Conservation (phyloP, 352 stramenopile genomes). For the Pilasporangium apinafurcum region DNA sequence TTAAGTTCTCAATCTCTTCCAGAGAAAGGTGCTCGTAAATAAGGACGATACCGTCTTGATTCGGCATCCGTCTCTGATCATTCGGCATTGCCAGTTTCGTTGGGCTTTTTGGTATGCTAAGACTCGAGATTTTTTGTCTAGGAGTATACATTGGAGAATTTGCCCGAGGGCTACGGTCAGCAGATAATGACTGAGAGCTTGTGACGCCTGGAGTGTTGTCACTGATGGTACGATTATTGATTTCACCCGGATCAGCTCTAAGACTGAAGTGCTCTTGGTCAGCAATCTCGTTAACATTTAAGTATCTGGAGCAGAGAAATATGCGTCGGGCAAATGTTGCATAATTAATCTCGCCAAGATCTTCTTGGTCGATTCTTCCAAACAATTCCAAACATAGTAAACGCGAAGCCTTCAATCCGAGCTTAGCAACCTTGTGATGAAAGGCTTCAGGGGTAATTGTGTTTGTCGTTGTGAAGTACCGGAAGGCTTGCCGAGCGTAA, state of each 20-base stretch:
- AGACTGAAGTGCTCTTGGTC: slow-evolving; percentile 19
- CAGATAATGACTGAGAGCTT: background rate
- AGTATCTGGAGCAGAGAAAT: too few species aligned
- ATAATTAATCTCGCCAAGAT: slow-evolving; percentile 60
- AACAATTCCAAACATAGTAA: slow-evolving; percentile 53
- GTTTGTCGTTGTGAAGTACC: slow-evolving; percentile 74
- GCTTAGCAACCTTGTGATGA: slow-evolving; percentile 49
- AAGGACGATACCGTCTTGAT: slow-evolving; percentile 10
- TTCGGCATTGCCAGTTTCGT: too few species aligned
- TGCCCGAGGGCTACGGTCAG: too few species aligned
- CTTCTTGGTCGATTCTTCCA: slow-evolving; percentile 49
- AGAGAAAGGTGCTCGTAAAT: slow-evolving; percentile 49
- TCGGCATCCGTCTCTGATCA: too few species aligned
- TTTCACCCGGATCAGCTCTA: background rate
- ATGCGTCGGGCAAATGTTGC: slow-evolving; percentile 50
- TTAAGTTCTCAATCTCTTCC: slow-evolving; percentile 42
- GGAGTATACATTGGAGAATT: too few species aligned
- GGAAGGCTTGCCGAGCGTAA: slow-evolving; percentile 59
- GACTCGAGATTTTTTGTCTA: too few species aligned
- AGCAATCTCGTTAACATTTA: too few species aligned
- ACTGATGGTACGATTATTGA: background rate
- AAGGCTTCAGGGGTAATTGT: slow-evolving; percentile 64
- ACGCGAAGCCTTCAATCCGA: slow-evolving; percentile 39
- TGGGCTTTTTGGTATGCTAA: too few species aligned
- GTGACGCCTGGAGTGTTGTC: background rate